Evolutionary conservation across 345 rosid species (phyloP).

Genomic region (Bruguiera gymnorhiza): DNA sequence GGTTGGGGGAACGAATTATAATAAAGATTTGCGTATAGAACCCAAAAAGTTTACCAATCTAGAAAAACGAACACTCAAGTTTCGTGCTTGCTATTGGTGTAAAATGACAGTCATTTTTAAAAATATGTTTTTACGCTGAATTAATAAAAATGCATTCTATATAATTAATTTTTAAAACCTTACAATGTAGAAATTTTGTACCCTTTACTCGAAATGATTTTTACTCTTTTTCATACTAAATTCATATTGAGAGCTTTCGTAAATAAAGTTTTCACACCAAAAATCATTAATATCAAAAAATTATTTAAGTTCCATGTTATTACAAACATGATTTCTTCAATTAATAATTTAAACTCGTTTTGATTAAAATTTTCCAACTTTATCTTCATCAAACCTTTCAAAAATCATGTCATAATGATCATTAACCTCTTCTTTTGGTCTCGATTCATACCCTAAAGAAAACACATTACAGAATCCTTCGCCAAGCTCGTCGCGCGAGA

Average conservation of each 20-base stretch:
- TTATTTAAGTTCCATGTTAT: constrained; percentile 47
- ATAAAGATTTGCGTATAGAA: too few species aligned
- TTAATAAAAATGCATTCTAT: too few species aligned
- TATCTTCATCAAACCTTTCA: constrained; percentile 42
- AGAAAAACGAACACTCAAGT: too few species aligned
- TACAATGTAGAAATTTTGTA: too few species aligned
- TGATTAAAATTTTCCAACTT: constrained; percentile 22
- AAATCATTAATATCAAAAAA: constrained; percentile 37
- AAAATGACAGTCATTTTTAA: too few species aligned
- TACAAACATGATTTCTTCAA: constrained; percentile 49
- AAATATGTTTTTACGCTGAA: too few species aligned
- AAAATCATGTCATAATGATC: constrained; percentile 23
- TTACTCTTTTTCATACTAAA: background rate
- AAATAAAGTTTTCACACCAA: constrained; percentile 42
- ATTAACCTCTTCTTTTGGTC: constrained; percentile 14
- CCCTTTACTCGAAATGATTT: too few species aligned
- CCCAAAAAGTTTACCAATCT: too few species aligned
- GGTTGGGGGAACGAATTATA: too few species aligned
- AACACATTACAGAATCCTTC: constrained; percentile 32
- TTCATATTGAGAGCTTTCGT: constrained; percentile 50
- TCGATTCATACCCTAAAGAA: constrained; percentile 29
- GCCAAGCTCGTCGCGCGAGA: constrained; percentile 30
- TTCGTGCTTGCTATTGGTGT: too few species aligned
- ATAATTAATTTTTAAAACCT: too few species aligned
- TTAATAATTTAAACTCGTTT: constrained; percentile 23